Conservation (phyloP, 2,329 filamentous ascomycete species). For the Fusarium brachygibbosum region DNA sequence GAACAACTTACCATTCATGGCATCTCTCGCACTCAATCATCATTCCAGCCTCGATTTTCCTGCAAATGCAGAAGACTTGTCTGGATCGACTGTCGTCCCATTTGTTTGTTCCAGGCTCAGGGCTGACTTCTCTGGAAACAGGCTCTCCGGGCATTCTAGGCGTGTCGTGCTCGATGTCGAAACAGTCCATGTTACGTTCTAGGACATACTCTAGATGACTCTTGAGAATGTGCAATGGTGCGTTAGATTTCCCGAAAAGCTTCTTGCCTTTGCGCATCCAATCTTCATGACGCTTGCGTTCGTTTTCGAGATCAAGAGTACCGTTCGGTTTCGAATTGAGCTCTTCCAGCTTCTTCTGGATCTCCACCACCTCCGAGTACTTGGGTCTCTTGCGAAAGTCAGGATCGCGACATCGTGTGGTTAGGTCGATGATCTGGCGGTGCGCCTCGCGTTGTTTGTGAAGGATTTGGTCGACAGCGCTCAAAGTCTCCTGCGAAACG, state of each 20-base stretch:
- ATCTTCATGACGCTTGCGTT: constrained; percentile 95
- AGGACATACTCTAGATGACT: constrained; percentile 94
- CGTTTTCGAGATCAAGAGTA: constrained; percentile 91
- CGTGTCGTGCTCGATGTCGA: constrained; percentile 86
- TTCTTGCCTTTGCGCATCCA: constrained; percentile 99
- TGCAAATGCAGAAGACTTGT: constrained; percentile 97
- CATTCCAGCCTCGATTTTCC: constrained; percentile 93
- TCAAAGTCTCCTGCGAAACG: constrained; percentile 84
- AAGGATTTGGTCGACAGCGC: constrained; percentile 88
- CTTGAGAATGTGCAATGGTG: constrained; percentile 93
- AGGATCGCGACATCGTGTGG: constrained; percentile 79
- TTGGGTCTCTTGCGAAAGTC: constrained; percentile 85
- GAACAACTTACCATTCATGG: constrained; percentile 85
- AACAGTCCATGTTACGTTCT: constrained; percentile 90
- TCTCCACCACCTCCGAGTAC: constrained; percentile 90
- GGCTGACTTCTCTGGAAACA: constrained; percentile 82
- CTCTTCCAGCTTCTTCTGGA: constrained; percentile 88
- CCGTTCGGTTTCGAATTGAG: constrained; percentile 93
- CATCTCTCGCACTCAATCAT: constrained; percentile 99
- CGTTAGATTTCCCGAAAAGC: constrained; percentile 97
- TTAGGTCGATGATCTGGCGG: constrained; percentile 85
- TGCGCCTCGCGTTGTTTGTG: constrained; percentile 97
- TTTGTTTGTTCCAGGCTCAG: constrained; percentile 64
- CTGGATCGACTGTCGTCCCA: constrained; percentile 73
- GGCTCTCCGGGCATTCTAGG: constrained; percentile 93